phyloP scores from a whole-genome alignment of 2,329 filamentous ascomycete species.

The Trichoderma atroviride region DNA sequence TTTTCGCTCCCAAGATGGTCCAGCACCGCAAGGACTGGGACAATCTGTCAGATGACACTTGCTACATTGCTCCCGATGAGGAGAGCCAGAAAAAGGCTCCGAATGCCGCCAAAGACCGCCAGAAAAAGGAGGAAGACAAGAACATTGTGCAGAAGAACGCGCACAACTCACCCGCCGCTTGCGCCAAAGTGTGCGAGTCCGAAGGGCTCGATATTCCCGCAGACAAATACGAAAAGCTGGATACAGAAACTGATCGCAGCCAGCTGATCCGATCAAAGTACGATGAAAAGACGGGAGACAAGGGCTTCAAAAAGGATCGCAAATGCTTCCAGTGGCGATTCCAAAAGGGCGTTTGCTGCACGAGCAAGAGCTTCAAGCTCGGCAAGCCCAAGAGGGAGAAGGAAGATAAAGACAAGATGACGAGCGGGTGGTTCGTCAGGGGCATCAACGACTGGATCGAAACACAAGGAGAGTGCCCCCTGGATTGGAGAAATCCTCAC shows the following conservation, averaged over 20 bases:
- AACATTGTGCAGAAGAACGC: conserved; percentile 48
- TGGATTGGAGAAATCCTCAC: conserved; percentile 46
- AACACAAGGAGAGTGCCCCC: conserved; percentile 47
- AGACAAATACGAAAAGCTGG: conserved; percentile 39
- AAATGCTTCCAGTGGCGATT: conserved; percentile 53
- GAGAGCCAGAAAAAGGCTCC: conserved; percentile 40
- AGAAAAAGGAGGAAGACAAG: conserved; percentile 46
- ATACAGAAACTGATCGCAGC: conserved; percentile 35
- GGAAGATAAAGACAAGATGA: conserved; percentile 40
- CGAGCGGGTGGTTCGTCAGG: conserved; percentile 51
- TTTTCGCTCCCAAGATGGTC: conserved; percentile 50
- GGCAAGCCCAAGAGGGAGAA: conserved; percentile 43
- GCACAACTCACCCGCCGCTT: conserved; percentile 50
- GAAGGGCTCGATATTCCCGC: conserved; percentile 43
- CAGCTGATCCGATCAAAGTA: conserved; percentile 36
- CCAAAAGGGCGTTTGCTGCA: conserved; percentile 49
- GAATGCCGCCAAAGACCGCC: conserved; percentile 38
- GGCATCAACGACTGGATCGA: conserved; percentile 53
- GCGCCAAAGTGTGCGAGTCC: conserved; percentile 52
- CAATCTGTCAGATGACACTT: conserved; percentile 53
- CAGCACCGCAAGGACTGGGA: conserved; percentile 53
- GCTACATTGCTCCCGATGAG: conserved; percentile 47
- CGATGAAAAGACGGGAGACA: conserved; percentile 31
- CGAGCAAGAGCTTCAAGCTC: conserved; percentile 48
- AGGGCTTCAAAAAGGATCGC: conserved; percentile 37